Conservation (phyloP, 1,139 yeast genomes). For the Zygoascus hellenicus region DNA sequence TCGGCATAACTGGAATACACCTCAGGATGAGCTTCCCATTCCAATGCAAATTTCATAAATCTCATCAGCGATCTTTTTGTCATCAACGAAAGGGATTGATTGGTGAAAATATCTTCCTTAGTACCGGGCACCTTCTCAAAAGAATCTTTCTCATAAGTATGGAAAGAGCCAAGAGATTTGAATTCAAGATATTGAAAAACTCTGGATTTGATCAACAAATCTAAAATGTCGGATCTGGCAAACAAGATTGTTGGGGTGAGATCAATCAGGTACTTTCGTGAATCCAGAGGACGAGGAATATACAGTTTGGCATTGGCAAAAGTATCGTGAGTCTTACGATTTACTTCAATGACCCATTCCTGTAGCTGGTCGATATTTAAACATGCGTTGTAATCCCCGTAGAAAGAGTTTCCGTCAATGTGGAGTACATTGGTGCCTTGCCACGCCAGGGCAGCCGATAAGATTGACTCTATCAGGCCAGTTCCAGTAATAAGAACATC, state of each 20-base stretch:
- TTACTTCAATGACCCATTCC: slow-evolving; percentile 69
- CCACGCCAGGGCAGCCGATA: slow-evolving; percentile 96
- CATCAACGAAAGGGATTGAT: slow-evolving; percentile 66
- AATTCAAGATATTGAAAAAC: slow-evolving; percentile 90
- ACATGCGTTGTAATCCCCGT: slow-evolving; percentile 86
- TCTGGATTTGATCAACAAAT: slow-evolving; percentile 71
- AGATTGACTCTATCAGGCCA: slow-evolving; percentile 78
- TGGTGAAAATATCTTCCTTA: slow-evolving; percentile 91
- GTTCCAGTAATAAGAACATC: slow-evolving; percentile 92
- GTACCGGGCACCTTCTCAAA: slow-evolving; percentile 78
- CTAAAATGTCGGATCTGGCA: slow-evolving; percentile 78
- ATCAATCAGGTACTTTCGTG: slow-evolving; percentile 81
- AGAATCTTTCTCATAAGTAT: slow-evolving; percentile 83
- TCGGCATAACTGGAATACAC: slow-evolving; percentile 52
- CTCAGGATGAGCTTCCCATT: slow-evolving; percentile 50
- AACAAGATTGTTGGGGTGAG: slow-evolving; percentile 83
- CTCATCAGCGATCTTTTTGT: slow-evolving; percentile 87
- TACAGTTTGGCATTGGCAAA: slow-evolving; percentile 42
- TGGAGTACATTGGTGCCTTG: slow-evolving; percentile 89
- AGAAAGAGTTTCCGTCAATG: slow-evolving; percentile 73
- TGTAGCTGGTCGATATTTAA: slow-evolving; percentile 79
- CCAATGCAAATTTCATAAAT: slow-evolving; percentile 81
- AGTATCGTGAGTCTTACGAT: slow-evolving; percentile 13
- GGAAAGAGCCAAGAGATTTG: slow-evolving; percentile 82
- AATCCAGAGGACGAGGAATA: slow-evolving; percentile 59